Conservation (phyloP, 1,139 yeast genomes). For the Debaryomycetaceae sp. region DNA sequence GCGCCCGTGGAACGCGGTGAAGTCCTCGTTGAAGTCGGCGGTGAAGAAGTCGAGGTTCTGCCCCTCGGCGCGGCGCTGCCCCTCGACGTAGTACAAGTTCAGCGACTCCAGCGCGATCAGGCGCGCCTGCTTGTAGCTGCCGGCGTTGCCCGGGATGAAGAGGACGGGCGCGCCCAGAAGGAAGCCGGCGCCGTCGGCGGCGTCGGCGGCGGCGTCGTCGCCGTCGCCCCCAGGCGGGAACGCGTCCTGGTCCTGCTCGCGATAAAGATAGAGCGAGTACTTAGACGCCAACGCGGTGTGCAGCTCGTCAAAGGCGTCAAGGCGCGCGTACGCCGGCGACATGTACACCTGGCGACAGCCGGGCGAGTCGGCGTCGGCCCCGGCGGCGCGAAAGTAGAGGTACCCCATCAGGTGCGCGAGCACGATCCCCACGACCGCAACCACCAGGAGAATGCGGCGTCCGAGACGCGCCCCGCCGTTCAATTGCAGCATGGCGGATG, state of each 20-base stretch:
- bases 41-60: conserved; percentile 71
- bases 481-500: conserved; percentile 4
- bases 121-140: conserved; percentile 84
- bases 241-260: conserved; percentile 71
- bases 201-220: conserved; percentile 1
- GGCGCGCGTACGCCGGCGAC: conserved; percentile 75
- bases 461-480: conserved; percentile 10
- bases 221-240: conserved; percentile 42
- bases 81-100: conserved; percentile 36
- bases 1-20: conserved; percentile 94
- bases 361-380: conserved; percentile 30
- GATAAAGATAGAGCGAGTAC: conserved; percentile 74
- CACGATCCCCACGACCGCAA: conserved; percentile 15
- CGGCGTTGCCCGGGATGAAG: conserved; percentile 97
- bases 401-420: conserved; percentile 15
- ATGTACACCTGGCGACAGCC: conserved; percentile 59
- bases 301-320: conserved; percentile 64
- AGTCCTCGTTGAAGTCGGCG: conserved; percentile 93
- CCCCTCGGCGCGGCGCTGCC: conserved; percentile 24
- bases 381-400: conserved; percentile 17
- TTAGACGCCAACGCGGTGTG: conserved; percentile 75
- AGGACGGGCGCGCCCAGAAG: conserved; percentile 80
- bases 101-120: conserved; percentile 84
- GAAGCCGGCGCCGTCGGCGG: conserved; percentile 25
- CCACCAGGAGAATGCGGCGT: conserved; percentile 10